Conservation (phyloP, 73 alveolate species). For the Uronychia setigera region DNA sequence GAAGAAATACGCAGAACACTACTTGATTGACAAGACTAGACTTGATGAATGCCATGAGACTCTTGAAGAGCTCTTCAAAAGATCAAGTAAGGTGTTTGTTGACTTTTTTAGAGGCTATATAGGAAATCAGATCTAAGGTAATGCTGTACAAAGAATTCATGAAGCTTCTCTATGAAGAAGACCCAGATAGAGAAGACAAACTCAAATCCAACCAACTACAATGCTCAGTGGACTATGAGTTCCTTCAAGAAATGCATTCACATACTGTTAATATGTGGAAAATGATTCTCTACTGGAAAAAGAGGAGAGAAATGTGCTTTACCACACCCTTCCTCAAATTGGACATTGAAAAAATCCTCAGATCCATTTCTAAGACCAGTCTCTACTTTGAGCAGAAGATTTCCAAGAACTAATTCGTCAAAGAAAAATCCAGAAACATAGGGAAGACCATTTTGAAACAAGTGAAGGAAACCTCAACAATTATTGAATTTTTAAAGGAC, state of each 20-base stretch:
- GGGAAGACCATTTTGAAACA: conserved; percentile 34
- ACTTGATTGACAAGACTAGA: conserved; percentile 66
- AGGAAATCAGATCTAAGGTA: conserved; percentile 72
- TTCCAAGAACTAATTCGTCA: conserved; percentile 44
- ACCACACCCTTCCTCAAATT: conserved; percentile 67
- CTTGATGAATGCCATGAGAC: conserved; percentile 73
- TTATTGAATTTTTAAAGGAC: conserved; percentile 54
- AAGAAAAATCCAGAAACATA: conserved; percentile 42
- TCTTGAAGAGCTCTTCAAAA: conserved; percentile 72
- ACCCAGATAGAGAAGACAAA: conserved; percentile 44
- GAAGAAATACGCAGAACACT: conserved; percentile 70
- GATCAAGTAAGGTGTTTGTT: conserved; percentile 41
- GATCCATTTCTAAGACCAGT: conserved; percentile 55
- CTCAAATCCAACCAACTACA: conserved; percentile 30
- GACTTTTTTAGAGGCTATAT: conserved; percentile 61
- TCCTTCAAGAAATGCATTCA: conserved; percentile 57
- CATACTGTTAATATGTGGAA: conserved; percentile 75
- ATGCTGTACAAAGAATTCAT: conserved; percentile 67
- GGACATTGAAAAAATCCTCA: conserved; percentile 56
- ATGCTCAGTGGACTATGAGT: conserved; percentile 64
- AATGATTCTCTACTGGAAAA: conserved; percentile 77
- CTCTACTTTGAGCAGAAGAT: conserved; percentile 56
- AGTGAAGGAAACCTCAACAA: conserved; percentile 64
- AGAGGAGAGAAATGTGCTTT: conserved; percentile 71
- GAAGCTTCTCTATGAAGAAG: conserved; percentile 55